phyloP scores from a whole-genome alignment of 2,329 filamentous ascomycete species.

The Pestalotiopsis sp. region DNA sequence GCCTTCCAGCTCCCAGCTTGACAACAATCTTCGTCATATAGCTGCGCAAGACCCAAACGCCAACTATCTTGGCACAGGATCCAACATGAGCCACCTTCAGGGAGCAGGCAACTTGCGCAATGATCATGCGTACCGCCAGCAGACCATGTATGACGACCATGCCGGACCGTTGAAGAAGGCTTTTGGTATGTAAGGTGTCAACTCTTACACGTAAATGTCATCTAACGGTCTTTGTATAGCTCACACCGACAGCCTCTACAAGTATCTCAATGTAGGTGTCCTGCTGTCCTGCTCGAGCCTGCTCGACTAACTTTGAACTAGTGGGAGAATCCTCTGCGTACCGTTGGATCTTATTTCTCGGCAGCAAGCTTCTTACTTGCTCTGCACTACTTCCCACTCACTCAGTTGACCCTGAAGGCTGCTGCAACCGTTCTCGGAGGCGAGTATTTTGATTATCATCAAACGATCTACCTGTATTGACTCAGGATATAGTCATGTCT shows the following conservation, averaged over 20 bases:
- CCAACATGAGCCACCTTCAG: not conserved
- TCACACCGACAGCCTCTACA: constrained; percentile 9
- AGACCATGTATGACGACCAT: not conserved
- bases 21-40: not conserved
- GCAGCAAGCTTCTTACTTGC: not conserved
- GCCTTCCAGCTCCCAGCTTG: not conserved
- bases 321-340: constrained; percentile 8
- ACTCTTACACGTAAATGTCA: not conserved
- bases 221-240: not conserved
- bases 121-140: not conserved
- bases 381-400: constrained; percentile 3
- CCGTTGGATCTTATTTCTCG: constrained; percentile 2
- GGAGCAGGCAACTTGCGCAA: not conserved
- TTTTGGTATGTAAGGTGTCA: not conserved
- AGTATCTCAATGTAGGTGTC: constrained; percentile 5
- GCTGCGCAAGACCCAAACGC: not conserved
- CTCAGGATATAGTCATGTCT: not conserved
- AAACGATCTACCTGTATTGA: not conserved
- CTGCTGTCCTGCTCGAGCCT: not conserved
- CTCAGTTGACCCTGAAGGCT: not conserved
- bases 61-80: not conserved
- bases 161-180: not conserved
- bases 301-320: not conserved
- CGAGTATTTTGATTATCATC: not conserved
- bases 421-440: constrained; percentile 1